These are phyloP conservation scores for Rhodotorula taiwanensis DNA, from an alignment of 768 basidiomycete species.

Conservation along the genomic window DNA sequence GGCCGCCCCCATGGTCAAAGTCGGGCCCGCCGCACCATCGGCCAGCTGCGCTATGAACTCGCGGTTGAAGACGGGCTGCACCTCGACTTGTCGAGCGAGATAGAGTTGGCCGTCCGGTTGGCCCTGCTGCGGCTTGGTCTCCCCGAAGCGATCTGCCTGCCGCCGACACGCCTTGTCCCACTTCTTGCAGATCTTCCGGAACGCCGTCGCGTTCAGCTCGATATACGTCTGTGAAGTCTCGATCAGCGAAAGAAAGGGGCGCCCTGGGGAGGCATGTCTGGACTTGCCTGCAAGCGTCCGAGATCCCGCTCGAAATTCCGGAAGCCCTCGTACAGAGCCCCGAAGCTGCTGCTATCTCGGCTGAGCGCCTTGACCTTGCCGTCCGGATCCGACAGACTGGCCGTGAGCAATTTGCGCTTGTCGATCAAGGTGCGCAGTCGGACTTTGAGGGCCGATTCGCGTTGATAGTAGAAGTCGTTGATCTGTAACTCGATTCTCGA, in stretches of 20 bases:
- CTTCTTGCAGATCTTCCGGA: slow-evolving; percentile 78
- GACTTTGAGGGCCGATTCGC: slow-evolving; percentile 86
- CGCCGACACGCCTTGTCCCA: slow-evolving; percentile 66
- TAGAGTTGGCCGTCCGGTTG: slow-evolving; percentile 81
- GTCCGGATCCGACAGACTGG: slow-evolving; percentile 63
- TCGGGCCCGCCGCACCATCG: slow-evolving; percentile 55
- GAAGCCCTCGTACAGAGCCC: slow-evolving; percentile 91
- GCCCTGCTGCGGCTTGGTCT: slow-evolving; percentile 27
- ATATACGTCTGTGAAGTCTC: slow-evolving; percentile 74
- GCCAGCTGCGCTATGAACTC: slow-evolving; percentile 91
- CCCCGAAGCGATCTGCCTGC: slow-evolving; percentile 34
- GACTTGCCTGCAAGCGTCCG: slow-evolving; percentile 85
- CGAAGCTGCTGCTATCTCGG: slow-evolving; percentile 41
- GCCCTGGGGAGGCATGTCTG: slow-evolving; percentile 8
- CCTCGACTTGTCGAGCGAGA: slow-evolving; percentile 89
- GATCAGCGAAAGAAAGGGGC: not conserved
- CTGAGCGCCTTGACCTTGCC: slow-evolving; percentile 54
- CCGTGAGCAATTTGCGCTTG: slow-evolving; percentile 74
- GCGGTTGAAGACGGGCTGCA: slow-evolving; percentile 57
- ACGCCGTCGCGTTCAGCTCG: slow-evolving; percentile 93
- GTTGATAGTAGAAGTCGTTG: slow-evolving; percentile 94
- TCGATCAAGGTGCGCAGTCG: slow-evolving; percentile 87
- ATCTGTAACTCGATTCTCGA: slow-evolving; percentile 61
- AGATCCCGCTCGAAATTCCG: slow-evolving; percentile 87
- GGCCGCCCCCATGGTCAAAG: slow-evolving; percentile 57